Conservation (phyloP, 2,329 filamentous ascomycete species). For the Daldinia sp. region DNA sequence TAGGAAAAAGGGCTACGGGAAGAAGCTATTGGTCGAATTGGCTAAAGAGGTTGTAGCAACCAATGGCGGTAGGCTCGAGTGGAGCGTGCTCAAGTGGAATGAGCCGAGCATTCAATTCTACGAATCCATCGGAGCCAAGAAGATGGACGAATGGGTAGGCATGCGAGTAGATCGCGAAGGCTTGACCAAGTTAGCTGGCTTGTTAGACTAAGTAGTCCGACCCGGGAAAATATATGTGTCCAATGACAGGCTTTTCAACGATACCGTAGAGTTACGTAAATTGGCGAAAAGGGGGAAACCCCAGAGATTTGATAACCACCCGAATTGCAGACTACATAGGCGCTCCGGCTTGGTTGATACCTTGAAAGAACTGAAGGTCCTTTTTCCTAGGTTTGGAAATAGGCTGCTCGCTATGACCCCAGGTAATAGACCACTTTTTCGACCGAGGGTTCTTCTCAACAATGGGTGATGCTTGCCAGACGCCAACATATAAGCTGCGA, state of each 20-base stretch:
- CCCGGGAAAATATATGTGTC: neutral
- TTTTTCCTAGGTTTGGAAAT: conserved; percentile 45
- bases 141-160: conserved; percentile 76
- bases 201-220: conserved; percentile 46
- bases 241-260: neutral
- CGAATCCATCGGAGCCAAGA: conserved; percentile 70
- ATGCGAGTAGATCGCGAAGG: conserved; percentile 77
- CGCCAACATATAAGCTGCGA: conserved; percentile 53
- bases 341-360: conserved; percentile 49
- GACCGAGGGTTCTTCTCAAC: conserved; percentile 47
- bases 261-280: neutral
- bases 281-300: neutral
- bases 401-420: conserved; percentile 52
- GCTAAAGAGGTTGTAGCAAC: conserved; percentile 81
- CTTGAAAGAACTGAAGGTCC: conserved; percentile 59
- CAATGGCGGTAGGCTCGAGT: conserved; percentile 80
- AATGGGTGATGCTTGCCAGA: conserved; percentile 45
- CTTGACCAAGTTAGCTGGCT: conserved; percentile 65
- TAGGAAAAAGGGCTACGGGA: conserved; percentile 82
- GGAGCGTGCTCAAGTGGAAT: conserved; percentile 94
- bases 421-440: conserved; percentile 51
- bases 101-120: conserved; percentile 91
- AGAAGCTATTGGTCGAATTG: conserved; percentile 74
- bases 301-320: neutral
- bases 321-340: neutral